Evolutionary conservation across 139 green algal species (phyloP), one percentile per base, ranked within the genome.

Genomic region (Chlorella ohadii): DNA sequence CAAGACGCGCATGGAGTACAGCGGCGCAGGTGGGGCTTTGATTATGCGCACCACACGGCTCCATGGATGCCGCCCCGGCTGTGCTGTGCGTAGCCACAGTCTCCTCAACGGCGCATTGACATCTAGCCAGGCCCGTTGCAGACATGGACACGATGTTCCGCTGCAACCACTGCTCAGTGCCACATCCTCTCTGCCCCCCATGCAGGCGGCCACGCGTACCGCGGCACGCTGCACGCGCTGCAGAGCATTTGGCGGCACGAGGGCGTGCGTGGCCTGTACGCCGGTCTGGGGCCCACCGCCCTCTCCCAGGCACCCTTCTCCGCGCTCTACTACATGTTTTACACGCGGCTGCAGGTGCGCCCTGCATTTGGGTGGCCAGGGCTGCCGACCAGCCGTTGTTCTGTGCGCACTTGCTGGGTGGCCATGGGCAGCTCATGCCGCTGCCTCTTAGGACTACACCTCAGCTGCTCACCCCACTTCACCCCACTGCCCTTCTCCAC

Each of bases 1-100:
- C 20, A 99, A 99, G 81, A 99, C 97, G 0, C 88, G 96, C 34
- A 98, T 99, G 94, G 97, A 99, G 88, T 97, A 97, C 72, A 76
- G 72, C 1, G 81, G 76, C 0, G 44, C 56, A 23, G 79, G 66
- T 19, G 73, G 19, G 28, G n/a, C n/a, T n/a, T n/a, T n/a, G n/a
- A n/a, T n/a, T n/a, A n/a, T 51, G 44, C 44, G 44, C 7, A 9
- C 9, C 44, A 9, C 44, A 51, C n/a, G n/a, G 44, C 44, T 51
- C 9, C 7, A 9, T 51, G 9, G 44, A 9, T 6, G 9, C 9
- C 44, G 7, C 9, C 44, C 44, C 9, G 44, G 44, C 44, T 51
- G 6, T 51, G 44, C 9, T 9, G 44, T 51, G 44, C 9, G 44
- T 9, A 51, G 44, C 44, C 44, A 51, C 6, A 6, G 44, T 16